Evolutionary conservation across 495 filamentous ascomycete species (phyloP).

Genomic region (Penicillium coffeae): DNA sequence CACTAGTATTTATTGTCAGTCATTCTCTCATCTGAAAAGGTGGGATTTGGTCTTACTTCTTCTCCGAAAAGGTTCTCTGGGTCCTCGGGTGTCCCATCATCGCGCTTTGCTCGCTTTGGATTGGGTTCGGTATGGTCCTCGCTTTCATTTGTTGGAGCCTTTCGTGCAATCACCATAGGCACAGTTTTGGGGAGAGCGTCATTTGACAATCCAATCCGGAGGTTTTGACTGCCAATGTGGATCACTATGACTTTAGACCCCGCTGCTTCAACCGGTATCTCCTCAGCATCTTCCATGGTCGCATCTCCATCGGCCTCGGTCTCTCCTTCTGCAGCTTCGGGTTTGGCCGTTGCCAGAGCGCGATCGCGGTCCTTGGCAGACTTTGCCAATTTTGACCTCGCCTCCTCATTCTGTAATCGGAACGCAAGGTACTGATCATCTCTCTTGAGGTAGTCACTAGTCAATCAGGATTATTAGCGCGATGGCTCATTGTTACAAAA

Average conservation of each 20-base stretch:
- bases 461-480: constrained; percentile 7
- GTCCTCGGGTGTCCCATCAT: constrained; percentile 51
- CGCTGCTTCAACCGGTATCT: constrained; percentile 54
- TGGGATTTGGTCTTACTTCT: no score
- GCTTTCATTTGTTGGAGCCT: constrained; percentile 68
- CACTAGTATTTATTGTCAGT: constrained; percentile 46
- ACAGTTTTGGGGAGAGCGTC: constrained; percentile 92
- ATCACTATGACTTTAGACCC: constrained; percentile 94
- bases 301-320: constrained; percentile 54
- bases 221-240: constrained; percentile 96
- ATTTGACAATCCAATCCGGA: constrained; percentile 87
- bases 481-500: background rate
- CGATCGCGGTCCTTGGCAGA: constrained; percentile 83
- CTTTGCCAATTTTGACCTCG: constrained; percentile 70
- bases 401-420: constrained; percentile 79
- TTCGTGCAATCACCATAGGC: constrained; percentile 87
- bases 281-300: constrained; percentile 59
- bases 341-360: constrained; percentile 66
- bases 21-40: no score
- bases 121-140: constrained; percentile 80
- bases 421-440: constrained; percentile 93
- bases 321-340: constrained; percentile 31
- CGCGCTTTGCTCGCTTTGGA: constrained; percentile 80
- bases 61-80: constrained; percentile 81
- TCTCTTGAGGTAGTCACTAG: constrained; percentile 92